phyloP scores from a whole-genome alignment of 805 yeast genomes.

The Candida tallmaniae region DNA sequence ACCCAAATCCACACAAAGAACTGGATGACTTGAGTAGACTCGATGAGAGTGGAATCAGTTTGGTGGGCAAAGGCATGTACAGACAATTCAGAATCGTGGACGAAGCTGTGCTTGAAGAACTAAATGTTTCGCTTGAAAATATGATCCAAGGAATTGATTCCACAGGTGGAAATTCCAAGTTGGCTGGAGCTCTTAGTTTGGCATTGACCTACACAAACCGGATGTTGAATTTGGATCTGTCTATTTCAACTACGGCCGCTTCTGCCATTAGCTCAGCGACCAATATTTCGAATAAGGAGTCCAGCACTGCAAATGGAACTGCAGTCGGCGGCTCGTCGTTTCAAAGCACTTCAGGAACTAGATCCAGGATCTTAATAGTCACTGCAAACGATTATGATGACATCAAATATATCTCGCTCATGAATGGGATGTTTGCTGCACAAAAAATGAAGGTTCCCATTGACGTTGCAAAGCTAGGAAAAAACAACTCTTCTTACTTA shows the following conservation, averaged over 20 bases:
- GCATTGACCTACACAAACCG: constrained; percentile 80
- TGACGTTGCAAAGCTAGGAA: constrained; percentile 80
- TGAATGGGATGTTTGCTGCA: constrained; percentile 95
- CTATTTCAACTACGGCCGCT: constrained; percentile 41
- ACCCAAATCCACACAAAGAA: constrained; percentile 46
- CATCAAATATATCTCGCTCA: constrained; percentile 81
- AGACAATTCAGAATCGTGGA: constrained; percentile 80
- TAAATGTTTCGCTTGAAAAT: constrained; percentile 34
- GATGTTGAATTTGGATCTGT: constrained; percentile 46
- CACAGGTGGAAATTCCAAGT: constrained; percentile 40
- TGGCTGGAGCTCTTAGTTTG: constrained; percentile 77
- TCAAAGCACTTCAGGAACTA: constrained; percentile 24
- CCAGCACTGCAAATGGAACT: constrained; percentile 11
- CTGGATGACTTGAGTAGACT: constrained; percentile 3
- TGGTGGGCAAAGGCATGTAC: constrained; percentile 64
- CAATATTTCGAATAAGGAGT: constrained; percentile 15
- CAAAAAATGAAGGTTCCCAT: constrained; percentile 87
- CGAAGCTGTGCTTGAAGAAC: constrained; percentile 59
- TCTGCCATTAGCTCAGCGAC: constrained; percentile 40
- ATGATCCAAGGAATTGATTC: constrained; percentile 17
- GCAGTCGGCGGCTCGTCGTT: constrained; percentile 14
- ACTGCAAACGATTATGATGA: constrained; percentile 75
- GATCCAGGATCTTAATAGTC: constrained; percentile 44
- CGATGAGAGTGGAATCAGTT: constrained; percentile 11
- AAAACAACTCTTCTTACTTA: constrained; percentile 64